A percentile compares a stretch with the other conserved stretches of the same genome.
These are phyloP conservation scores for Colletotrichum orchidophilum DNA, from an alignment of 2,329 filamentous ascomycete genomes.

Conservation along the genomic window DNA sequence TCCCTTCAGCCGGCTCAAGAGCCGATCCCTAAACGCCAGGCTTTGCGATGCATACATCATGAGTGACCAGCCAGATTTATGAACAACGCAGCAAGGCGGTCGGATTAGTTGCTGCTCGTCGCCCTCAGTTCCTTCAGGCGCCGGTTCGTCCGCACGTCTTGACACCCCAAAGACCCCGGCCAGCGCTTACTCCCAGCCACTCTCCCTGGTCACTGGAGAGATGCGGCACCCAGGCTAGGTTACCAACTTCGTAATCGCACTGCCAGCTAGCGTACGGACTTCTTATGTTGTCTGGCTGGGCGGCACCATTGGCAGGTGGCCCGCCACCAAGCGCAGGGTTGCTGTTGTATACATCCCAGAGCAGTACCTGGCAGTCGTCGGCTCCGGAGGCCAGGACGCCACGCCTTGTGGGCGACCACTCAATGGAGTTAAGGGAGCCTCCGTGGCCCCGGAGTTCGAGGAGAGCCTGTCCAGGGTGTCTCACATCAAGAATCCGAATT, in stretches of 20 bases:
- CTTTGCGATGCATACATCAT: conserved; percentile 37
- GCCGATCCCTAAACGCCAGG: conserved; percentile 35
- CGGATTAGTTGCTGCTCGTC: conserved; percentile 17
- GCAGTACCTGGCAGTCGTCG: conserved; percentile 89
- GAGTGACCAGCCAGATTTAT: conserved; percentile 32
- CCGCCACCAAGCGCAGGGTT: conserved; percentile 56
- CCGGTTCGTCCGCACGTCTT: conserved; percentile 40
- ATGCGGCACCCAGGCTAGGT: conserved; percentile 85
- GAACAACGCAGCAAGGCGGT: conserved; percentile 22
- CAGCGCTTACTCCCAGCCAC: conserved; percentile 85
- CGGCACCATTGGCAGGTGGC: conserved; percentile 58
- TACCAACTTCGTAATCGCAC: conserved; percentile 87
- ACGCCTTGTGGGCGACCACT: conserved; percentile 90
- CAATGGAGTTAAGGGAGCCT: conserved; percentile 87
- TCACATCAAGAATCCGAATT: conserved; percentile 94
- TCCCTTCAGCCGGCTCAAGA: conserved; percentile 3
- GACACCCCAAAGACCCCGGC: conserved; percentile 84
- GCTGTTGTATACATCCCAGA: conserved; percentile 89
- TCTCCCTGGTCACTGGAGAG: conserved; percentile 76
- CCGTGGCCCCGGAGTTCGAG: conserved; percentile 92
- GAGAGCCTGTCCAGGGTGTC: conserved; percentile 93
- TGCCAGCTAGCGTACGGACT: conserved; percentile 82
- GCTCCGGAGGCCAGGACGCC: conserved; percentile 91
- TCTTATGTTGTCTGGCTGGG: conserved; percentile 65
- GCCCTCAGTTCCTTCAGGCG: conserved; percentile 12